phyloP scores from a whole-genome alignment of 805 yeast genomes.

The Metschnikowia sp. region DNA sequence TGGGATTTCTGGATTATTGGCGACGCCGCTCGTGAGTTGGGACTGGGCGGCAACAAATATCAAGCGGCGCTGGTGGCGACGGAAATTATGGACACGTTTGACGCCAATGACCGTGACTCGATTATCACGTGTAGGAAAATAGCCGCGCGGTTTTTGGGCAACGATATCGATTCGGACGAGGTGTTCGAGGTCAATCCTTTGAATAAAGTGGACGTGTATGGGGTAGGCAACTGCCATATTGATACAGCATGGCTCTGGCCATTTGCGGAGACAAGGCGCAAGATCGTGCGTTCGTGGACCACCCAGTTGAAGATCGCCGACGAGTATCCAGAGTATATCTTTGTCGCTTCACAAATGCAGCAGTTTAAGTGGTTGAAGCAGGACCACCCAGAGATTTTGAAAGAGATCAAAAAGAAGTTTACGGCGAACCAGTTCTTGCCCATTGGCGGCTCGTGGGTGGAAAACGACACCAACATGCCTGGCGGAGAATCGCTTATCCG shows the following conservation, averaged over 20 bases:
- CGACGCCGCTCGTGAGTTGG: constrained; percentile 87
- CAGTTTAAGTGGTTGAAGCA: constrained; percentile 88
- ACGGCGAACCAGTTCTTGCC: constrained; percentile 77
- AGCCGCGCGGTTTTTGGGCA: constrained; percentile 64
- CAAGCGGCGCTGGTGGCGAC: constrained; percentile 79
- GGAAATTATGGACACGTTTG: constrained; percentile 79
- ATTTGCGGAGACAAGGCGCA: constrained; percentile 93
- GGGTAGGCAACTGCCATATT: constrained; percentile 92
- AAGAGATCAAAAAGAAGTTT: constrained; percentile 61
- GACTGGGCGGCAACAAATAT: constrained; percentile 66
- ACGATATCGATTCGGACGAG: constrained; percentile 55
- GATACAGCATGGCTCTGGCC: constrained; percentile 99
- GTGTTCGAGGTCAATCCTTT: constrained; percentile 43
- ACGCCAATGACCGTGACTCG: constrained; percentile 58
- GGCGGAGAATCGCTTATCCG: constrained; percentile 85
- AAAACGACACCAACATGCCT: constrained; percentile 95
- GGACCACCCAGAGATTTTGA: constrained; percentile 81
- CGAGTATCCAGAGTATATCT: constrained; percentile 86
- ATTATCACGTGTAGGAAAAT: constrained; percentile 62
- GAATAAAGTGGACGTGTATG: constrained; percentile 61
- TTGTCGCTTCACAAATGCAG: constrained; percentile 95
- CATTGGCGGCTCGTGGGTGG: constrained; percentile 98
- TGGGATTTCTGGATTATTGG: constrained; percentile 85
- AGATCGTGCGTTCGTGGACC: constrained; percentile 93
- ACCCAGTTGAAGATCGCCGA: constrained; percentile 84